Evolutionary conservation across 768 basidiomycete genomes (phyloP), one percentile per base, ranked within the genome.

Genomic region (Trametes gibbosa): DNA sequence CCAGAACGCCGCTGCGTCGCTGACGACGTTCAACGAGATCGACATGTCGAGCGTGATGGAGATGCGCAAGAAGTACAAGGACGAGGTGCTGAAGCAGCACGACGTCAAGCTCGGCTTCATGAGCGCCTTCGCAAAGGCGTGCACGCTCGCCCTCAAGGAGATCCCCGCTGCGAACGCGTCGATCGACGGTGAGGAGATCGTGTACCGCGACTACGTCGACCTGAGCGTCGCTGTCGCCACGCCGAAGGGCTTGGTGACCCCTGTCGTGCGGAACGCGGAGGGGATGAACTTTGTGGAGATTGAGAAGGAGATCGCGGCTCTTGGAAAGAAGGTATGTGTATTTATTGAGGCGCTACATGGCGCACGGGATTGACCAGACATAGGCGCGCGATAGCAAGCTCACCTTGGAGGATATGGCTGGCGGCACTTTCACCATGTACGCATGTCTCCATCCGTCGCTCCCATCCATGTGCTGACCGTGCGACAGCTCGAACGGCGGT

Each of bases 1-100:
- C 23, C 96, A 99, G 74, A 97, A 98, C 71, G 85, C 92, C 19
- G 97, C 96, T 4, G 96, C 96, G 47, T 95, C 94, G 50, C 75
- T 98, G 59, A 98, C 97, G 34, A 98, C 96, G 24, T 99, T 99
- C 84, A 98, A 99, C 78, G 96, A 99, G 77, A 92, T 99, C 70
- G 96, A 98, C 79, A 98, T 99, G 96, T 95, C 93, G 41, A 88
- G 91, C 42, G 78, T 98, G 56, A 90, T 97, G 79, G 87, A 89
- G 41, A 85, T 98, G 86, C 90, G 96, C 68, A 85, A 88, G 72
- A 85, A 87, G 71, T 95, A 94, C 85, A 98, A 98, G 80, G 95
- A 97, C 63, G 78, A 83, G 43, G 79, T 98, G 39, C 78, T 94
- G 43, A 97, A 98, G 74, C 84, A 87, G 69, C 89, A 95, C 66